Percentiles rank a stretch among this genome's conserved stretches.
Conservation (phyloP, 164 flowering plant genomes). For the Vitis vinifera region DNA sequence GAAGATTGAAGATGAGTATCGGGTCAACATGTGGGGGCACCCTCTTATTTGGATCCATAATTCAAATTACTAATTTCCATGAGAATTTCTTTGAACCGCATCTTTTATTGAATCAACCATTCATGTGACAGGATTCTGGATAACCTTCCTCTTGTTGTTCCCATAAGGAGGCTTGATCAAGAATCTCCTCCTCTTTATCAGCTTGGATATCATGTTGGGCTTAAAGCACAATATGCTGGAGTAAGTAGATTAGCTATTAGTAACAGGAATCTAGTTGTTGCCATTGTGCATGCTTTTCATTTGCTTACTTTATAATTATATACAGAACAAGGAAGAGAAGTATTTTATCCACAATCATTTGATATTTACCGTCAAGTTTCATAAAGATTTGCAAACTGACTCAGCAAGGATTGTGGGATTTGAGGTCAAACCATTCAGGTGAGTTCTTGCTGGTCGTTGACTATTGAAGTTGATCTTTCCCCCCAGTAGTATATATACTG, state of each 20-base stretch:
- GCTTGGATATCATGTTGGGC: slow-evolving; percentile 80
- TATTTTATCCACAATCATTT: slow-evolving; percentile 88
- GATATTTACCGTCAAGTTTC: slow-evolving; percentile 79
- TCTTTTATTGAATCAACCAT: slow-evolving; percentile 7
- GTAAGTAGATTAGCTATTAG: slow-evolving; percentile 31
- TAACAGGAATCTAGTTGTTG: background rate
- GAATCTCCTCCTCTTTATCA: slow-evolving; percentile 64
- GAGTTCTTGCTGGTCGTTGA: background rate
- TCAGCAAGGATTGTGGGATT: slow-evolving; percentile 96
- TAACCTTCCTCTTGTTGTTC: slow-evolving; percentile 91
- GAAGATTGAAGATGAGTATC: slow-evolving; percentile 73
- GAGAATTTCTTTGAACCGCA: background rate
- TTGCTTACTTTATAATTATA: slow-evolving; percentile 1
- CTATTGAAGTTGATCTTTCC: background rate
- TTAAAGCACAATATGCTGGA: slow-evolving; percentile 74
- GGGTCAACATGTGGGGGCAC: slow-evolving; percentile 63
- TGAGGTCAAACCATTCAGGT: slow-evolving; percentile 96
- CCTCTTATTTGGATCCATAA: background rate
- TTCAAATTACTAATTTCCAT: background rate
- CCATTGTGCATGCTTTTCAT: background rate
- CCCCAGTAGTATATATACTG: background rate
- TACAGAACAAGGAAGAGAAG: slow-evolving; percentile 82
- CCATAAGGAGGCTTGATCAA: slow-evolving; percentile 60
- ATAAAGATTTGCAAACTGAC: slow-evolving; percentile 66
- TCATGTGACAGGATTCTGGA: slow-evolving; percentile 74